A percentile compares a stretch with the other conserved stretches of the same genome.
Conservation (phyloP, 148 eudicot species). For the Rhododendron ferrugineum region DNA sequence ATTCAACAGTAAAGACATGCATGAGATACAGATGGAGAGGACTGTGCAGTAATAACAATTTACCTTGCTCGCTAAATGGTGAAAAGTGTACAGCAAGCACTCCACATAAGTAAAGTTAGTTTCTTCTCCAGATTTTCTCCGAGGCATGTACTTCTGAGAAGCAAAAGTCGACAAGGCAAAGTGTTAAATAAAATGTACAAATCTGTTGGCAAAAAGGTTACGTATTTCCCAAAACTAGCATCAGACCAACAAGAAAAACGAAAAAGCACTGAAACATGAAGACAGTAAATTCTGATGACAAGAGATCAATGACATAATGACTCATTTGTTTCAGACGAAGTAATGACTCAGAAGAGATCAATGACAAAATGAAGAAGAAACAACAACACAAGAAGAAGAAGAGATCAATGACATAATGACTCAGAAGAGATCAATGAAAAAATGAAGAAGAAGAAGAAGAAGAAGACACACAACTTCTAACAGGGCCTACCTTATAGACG, state of each 20-base stretch:
- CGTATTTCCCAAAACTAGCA: neutral
- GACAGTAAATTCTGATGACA: neutral
- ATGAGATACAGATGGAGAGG: neutral
- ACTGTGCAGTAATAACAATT: constrained; percentile 12
- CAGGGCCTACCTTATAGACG: neutral
- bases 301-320: neutral
- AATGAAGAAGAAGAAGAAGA: neutral
- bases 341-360: neutral
- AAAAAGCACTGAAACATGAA: neutral
- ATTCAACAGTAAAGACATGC: constrained; percentile 5
- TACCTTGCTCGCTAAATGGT: constrained; percentile 93
- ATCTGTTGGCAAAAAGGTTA: neutral
- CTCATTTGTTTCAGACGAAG: too few relatives aligned
- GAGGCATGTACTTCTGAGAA: constrained; percentile 78
- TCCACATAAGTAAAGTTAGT: constrained; percentile 75
- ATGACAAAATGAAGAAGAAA: neutral
- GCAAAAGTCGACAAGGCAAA: neutral
- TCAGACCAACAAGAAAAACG: neutral
- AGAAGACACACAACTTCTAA: neutral
- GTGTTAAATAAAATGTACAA: neutral
- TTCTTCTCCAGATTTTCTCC: constrained; percentile 75
- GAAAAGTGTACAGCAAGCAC: constrained; percentile 78
- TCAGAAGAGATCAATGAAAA: too few relatives aligned
- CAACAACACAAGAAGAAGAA: too few relatives aligned
- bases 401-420: too few relatives aligned